Evolutionary conservation across 352 stramenopile genomes (phyloP).

Genomic region (Peronospora tabacina): DNA sequence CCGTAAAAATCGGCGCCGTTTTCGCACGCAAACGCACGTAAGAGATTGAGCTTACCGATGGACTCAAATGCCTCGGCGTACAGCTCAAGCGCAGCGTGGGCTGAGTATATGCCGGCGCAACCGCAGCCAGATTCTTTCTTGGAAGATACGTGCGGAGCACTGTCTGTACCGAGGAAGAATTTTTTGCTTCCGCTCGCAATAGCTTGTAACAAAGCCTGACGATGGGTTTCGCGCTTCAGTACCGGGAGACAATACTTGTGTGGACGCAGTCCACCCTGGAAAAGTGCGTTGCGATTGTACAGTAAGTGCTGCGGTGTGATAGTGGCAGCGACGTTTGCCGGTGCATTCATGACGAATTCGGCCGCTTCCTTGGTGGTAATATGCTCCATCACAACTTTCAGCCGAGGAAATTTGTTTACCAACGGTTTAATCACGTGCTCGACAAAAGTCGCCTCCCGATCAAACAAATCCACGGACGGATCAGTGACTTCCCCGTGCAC

Average conservation of each 20-base stretch:
- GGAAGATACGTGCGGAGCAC: constrained; percentile 89
- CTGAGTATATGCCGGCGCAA: constrained; percentile 96
- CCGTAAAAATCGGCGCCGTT: constrained; percentile 96
- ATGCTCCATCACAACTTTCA: constrained; percentile 99
- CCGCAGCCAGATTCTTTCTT: constrained; percentile 90
- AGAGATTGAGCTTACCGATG: constrained; percentile 86
- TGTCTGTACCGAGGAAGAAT: constrained; percentile 99
- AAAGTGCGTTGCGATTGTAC: constrained; percentile 97
- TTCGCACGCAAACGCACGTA: constrained; percentile 92
- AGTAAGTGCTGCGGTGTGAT: constrained; percentile 99
- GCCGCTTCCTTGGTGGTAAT: constrained; percentile 96
- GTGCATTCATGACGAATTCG: constrained; percentile 87
- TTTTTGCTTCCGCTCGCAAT: constrained; percentile 90
- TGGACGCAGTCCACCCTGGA: constrained; percentile 92
- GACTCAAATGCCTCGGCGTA: constrained; percentile 97
- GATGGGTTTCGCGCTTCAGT: constrained; percentile 93
- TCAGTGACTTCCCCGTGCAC: constrained; percentile 97
- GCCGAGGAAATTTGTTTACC: constrained; percentile 85
- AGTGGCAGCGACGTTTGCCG: constrained; percentile 91
- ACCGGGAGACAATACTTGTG: constrained; percentile 99
- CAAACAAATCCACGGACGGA: constrained; percentile 94
- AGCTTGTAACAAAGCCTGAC: constrained; percentile 86
- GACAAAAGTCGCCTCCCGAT: constrained; percentile 96
- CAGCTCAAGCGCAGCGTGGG: constrained; percentile 93
- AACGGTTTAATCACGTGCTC: constrained; percentile 92